phyloP scores from a whole-genome alignment of 1,139 yeast species.

The Debaryomyces subglobosus region DNA sequence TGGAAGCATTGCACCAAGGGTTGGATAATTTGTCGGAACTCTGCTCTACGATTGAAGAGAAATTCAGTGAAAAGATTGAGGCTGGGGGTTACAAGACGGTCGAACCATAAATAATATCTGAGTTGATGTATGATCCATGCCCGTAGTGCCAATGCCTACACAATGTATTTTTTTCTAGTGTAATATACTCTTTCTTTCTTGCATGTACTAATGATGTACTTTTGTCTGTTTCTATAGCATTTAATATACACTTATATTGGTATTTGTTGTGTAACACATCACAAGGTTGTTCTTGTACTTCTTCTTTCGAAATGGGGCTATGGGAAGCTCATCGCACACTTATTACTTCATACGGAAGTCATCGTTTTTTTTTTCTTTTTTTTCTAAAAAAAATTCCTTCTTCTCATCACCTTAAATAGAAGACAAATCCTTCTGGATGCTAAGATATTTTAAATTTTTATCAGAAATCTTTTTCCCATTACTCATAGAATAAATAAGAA shows the following conservation, averaged over 20 bases:
- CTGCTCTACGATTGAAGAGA: slow-evolving; percentile 81
- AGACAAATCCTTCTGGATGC: neutral
- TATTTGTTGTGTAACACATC: neutral
- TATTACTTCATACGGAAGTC: slow-evolving; percentile 22
- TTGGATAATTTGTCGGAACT: slow-evolving; percentile 80
- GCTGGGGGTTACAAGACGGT: slow-evolving; percentile 51
- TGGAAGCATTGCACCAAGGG: slow-evolving; percentile 92
- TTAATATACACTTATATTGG: slow-evolving; percentile 4
- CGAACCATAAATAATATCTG: slow-evolving; percentile 40
- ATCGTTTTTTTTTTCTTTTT: slow-evolving; percentile 8
- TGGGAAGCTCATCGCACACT: slow-evolving; percentile 12
- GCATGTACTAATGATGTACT: slow-evolving; percentile 4
- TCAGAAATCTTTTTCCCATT: slow-evolving; percentile 4
- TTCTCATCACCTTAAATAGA: slow-evolving; percentile 4
- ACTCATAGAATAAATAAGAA: slow-evolving; percentile 1
- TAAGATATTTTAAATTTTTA: slow-evolving; percentile 5
- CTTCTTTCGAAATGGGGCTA: neutral
- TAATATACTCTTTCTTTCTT: slow-evolving; percentile 3
- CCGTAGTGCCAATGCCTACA: neutral
- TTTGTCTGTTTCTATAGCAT: slow-evolving; percentile 6
- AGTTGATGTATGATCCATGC: neutral
- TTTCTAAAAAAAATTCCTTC: slow-evolving; percentile 5
- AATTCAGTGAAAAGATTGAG: slow-evolving; percentile 65
- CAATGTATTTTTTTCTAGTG: neutral
- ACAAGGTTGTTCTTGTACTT: neutral